Base-by-base conservation (phyloP, 352 stramenopile species). In the Labyrinthula sp. region DNA sequence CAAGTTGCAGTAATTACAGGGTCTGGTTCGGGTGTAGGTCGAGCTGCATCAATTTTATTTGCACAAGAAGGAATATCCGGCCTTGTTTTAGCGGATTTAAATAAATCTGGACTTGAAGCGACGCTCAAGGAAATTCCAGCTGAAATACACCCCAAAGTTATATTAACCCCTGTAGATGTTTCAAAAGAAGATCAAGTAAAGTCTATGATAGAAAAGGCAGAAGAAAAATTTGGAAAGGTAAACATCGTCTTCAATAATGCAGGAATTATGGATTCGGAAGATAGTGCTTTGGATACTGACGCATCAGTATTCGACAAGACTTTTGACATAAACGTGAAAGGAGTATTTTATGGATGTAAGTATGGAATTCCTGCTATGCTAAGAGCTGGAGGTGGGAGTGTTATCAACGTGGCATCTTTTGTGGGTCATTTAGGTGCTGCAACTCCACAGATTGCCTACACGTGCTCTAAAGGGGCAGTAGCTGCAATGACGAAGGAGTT, bases 391-490 rank as follows among this genome's bases (percentile, higher is more conserved):
- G 69, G 69, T 1, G 72, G 72, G 29, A 80, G 71, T 15, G 79
- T 82, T 57, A 75, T 82, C 55, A 82, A 82, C 62, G 80, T 71
- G 45, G 72, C 71, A 25, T 82, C 72, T 39, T 82, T 82, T 40
- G 72, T 82, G 15, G 69, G 71, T 3, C 66, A 75, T 25, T 49
- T 82, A 2, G 72, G 72, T 18, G 72, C 72, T 1, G 72, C 72
- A 15, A 82, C 72, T 21, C 72, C 72, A 22, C 72, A 82, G 55
- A 65, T 82, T n/a, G 72, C 72, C 46, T 82, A 82, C 61, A 82
- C 72, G 30, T 74, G 67, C 23, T 79, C 69, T 58, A 82, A 82
- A 49, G 73, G 72, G n/a, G 73, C 72, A 1, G 71, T 84, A 25
- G 74, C 82, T 43, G 65, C 71, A 28, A 75, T 84, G 65, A 77